A percentile compares a stretch with the other conserved stretches of the same genome.
Conservation (phyloP, 1,284 basidiomycete genomes). For the Rhizoctonia solani region DNA sequence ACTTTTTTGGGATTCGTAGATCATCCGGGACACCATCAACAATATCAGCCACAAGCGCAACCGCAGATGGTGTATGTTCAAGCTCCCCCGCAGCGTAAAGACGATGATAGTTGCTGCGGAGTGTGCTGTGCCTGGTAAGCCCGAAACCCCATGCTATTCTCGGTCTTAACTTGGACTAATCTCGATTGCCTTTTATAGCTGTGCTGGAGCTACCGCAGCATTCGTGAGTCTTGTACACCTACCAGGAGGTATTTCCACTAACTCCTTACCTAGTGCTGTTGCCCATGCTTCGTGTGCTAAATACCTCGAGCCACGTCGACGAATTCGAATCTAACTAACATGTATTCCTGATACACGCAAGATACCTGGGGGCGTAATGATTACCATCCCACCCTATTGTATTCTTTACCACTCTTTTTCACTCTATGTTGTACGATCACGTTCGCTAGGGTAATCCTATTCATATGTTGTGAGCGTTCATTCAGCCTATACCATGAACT, state of each 20-base stretch:
- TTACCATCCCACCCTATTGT: slow-evolving; percentile 10
- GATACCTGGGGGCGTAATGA: slow-evolving; percentile 7
- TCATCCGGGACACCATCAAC: slow-evolving; percentile 26
- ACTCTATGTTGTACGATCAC: neutral
- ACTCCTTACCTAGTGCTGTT: slow-evolving; percentile 18
- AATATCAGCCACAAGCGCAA: slow-evolving; percentile 23
- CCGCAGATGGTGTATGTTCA: slow-evolving; percentile 30
- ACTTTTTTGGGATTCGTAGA: neutral
- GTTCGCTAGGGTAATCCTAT: slow-evolving; percentile 5
- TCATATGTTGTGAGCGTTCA: neutral
- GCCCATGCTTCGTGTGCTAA: slow-evolving; percentile 20
- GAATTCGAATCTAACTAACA: neutral
- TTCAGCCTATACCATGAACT: neutral
- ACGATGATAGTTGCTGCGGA: neutral
- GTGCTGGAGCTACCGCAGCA: slow-evolving; percentile 18
- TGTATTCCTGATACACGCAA: slow-evolving; percentile 2
- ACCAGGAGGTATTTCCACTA: neutral
- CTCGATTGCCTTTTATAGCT: neutral
- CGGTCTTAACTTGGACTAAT: neutral
- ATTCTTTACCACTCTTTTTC: neutral
- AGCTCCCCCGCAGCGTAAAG: neutral
- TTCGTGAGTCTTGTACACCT: slow-evolving; percentile 8
- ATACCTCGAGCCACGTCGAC: neutral
- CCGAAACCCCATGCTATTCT: neutral
- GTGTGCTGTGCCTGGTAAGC: slow-evolving; percentile 21